Base-by-base conservation (phyloP, 257 asterid species). In the Coffea canephora region DNA sequence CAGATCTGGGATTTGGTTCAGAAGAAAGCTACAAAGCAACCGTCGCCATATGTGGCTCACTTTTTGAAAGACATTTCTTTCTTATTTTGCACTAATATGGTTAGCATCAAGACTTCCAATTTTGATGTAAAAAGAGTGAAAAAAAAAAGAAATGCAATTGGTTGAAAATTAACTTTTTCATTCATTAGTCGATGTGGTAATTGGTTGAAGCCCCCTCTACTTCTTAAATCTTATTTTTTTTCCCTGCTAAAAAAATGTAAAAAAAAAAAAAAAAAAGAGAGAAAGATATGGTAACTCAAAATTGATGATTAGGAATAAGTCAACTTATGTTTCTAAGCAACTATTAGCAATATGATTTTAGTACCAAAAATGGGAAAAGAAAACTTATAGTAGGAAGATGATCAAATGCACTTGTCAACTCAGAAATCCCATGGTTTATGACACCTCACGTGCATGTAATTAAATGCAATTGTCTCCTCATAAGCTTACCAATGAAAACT, bases 381-480 rank as follows among this genome's bases (percentile, higher is more conserved):
- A 16, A 55, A 55, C 18, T 1, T 13, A 27, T 14, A 59, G 27
- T 59, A 59, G 65, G 67, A 61, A 61, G 67, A 61, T n/a, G 67
- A 27, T 27, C 27, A 61, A 61, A 8, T 21, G 67, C 34, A 61
- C 27, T 61, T 21, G 67, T 61, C 66, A 19, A 21, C 8, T 45
- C 79, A 41, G 13, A n/a, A 41, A 39, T 41, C 45, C 21, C 45
- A 31, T 34, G 71, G 45, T 8, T 45, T 14, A 43, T 67, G 52
- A 61, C 80, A 49, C 61, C 84, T 78, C 86, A 82, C 87, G 83
- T 87, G 86, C 74, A 71, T 77, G 52, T 59, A 74, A 65, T 82
- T 86, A 59, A 86, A 79, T 79, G 84, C 83, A 69, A 55, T 46
- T 75, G 67, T 76, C 84, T 79, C 48, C 74, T 73, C 46, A 50